Percentiles rank a stretch among this genome's conserved stretches.
phyloP scores from a whole-genome alignment of 441 rosid species.

The Biscutella auriculata region DNA sequence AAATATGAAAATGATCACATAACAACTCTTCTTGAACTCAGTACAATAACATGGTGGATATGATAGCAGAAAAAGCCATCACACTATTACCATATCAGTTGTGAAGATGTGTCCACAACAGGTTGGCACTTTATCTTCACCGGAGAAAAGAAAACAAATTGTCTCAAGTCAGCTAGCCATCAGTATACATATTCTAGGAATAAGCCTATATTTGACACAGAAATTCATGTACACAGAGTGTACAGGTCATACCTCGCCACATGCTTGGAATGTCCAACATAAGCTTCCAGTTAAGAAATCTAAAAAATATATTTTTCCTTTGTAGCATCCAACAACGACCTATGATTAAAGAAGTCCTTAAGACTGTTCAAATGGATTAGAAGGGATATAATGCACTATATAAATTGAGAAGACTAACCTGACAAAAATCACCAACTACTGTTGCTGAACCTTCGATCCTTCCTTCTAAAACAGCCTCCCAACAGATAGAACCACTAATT shows the following conservation, averaged over 20 bases:
- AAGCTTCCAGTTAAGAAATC: conserved; percentile 53
- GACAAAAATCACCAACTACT: conserved; percentile 61
- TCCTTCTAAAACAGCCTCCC: conserved; percentile 72
- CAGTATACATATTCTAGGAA: background rate
- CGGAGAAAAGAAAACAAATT: conserved; percentile 9
- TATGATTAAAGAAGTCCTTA: conserved; percentile 18
- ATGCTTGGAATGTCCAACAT: conserved; percentile 76
- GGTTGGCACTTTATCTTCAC: conserved; percentile 92
- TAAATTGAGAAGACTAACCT: conserved; percentile 35
- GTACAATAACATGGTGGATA: background rate
- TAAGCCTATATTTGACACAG: background rate
- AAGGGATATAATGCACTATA: conserved; percentile 16
- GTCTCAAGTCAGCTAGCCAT: conserved; percentile 9
- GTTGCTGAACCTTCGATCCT: conserved; percentile 82
- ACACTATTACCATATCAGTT: conserved; percentile 59
- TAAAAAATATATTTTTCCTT: conserved; percentile 70
- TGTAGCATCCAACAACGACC: conserved; percentile 91
- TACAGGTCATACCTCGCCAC: conserved; percentile 54
- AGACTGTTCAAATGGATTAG: background rate
- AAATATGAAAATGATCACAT: background rate
- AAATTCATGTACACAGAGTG: background rate
- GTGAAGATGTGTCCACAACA: conserved; percentile 37
- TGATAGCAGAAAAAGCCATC: conserved; percentile 2
- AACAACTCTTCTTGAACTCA: background rate
- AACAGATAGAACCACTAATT: conserved; percentile 64